Percentiles rank a stretch among this genome's conserved stretches.
Conservation (phyloP, 306 rosid species). For the Senna tora region DNA sequence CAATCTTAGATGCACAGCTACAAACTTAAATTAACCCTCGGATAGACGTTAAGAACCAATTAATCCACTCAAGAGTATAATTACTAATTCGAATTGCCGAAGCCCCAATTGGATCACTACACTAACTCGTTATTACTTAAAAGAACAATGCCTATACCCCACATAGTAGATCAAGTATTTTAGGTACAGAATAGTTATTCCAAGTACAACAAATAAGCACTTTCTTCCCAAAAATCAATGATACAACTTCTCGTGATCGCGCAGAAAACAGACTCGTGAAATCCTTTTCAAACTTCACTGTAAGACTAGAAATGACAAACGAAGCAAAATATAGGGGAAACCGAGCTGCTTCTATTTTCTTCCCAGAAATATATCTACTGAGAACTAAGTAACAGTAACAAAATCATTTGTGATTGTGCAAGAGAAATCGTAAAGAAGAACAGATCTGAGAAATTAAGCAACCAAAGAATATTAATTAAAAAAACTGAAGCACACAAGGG, state of each 20-base stretch:
- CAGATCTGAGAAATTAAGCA: slow-evolving; percentile 3
- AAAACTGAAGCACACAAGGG: not conserved
- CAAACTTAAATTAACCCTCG: too few relatives aligned
- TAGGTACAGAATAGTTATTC: not conserved
- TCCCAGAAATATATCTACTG: not conserved
- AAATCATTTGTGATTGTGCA: not conserved
- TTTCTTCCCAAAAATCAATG: slow-evolving; percentile 13
- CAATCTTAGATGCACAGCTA: too few relatives aligned
- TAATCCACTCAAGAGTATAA: not conserved
- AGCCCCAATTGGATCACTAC: not conserved
- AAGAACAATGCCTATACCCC: slow-evolving; percentile 1
- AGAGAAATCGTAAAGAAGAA: not conserved
- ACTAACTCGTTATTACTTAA: not conserved
- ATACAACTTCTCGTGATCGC: not conserved
- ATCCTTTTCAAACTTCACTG: not conserved
- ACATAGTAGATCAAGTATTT: slow-evolving; percentile 16
- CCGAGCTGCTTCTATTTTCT: not conserved
- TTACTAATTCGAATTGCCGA: not conserved
- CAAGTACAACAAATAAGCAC: not conserved
- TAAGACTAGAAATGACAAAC: not conserved
- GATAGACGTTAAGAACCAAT: too few relatives aligned
- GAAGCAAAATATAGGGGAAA: not conserved
- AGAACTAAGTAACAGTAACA: slow-evolving; percentile 11
- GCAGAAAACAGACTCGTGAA: slow-evolving; percentile 1
- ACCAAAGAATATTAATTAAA: not conserved